Base-by-base conservation (phyloP, 1,139 yeast species). In the Chernovozyma aurita region DNA sequence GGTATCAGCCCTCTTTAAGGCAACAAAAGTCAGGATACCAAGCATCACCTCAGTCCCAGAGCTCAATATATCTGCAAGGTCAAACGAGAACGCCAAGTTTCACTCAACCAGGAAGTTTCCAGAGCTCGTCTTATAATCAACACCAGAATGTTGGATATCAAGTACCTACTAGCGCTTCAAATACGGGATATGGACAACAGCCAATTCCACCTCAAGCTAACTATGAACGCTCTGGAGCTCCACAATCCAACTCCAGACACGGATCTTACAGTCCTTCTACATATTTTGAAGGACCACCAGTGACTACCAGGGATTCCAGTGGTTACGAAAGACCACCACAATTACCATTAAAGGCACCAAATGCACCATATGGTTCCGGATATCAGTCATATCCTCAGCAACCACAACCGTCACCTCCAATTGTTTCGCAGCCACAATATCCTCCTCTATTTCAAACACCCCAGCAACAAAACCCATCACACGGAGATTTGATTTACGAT, bases 401-500 rank as follows among this genome's bases (percentile, higher is more conserved):
- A 28, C 42, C 42, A n/a, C 47, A 41, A 22, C 38, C 41, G 21
- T 6, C 22, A 7, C 22, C 22, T 16, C 28, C 6, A 26, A 7
- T 30, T 12, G 8, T 7, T 26, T 16, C 28, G 11, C 17, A 26
- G 8, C 22, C 22, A 6, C 41, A 40, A 32, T 24, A 30, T 15
- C 22, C 17, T 12, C 33, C 30, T 16, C 37, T 26, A 14, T 30
- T 35, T 26, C 43, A 37, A 33, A 43, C 39, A 11, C 44, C 44
- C 9, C 42, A 30, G 17, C 38, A 35, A 21, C 44, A 36, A 18
- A 32, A 32, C 42, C 16, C 45, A 36, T 18, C 30, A 33, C 17
- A 27, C 30, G 40, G 32, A 33, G 55, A 50, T 24, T 52, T 68
- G 40, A 70, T 70, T 38, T 70, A 70, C 52, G 66, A 67, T 44